A percentile compares a stretch with the other conserved stretches of the same genome.
These are phyloP conservation scores for Sistotremastrum niveocremeum DNA, from an alignment of 768 basidiomycete species.

Conservation along the genomic window DNA sequence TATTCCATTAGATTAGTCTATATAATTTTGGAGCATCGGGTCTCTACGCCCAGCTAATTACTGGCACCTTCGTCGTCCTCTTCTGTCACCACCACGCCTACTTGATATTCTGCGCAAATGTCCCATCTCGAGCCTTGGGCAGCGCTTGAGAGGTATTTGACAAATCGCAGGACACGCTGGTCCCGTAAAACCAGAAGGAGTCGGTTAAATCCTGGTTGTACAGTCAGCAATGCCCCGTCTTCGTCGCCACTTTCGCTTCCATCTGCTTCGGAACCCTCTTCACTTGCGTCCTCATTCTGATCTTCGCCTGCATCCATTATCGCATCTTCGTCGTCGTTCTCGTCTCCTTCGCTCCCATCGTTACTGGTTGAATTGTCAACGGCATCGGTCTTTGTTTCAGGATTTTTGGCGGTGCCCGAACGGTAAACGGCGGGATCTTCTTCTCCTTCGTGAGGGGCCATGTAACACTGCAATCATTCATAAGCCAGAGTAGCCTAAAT, in stretches of 20 bases:
- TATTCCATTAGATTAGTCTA: too few relatives aligned
- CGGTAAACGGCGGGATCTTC: slow-evolving; percentile 94
- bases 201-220: slow-evolving; percentile 82
- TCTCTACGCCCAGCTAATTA: too few relatives aligned
- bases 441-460: slow-evolving; percentile 88
- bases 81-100: slow-evolving; percentile 63
- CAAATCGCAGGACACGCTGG: slow-evolving; percentile 86
- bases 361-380: slow-evolving; percentile 4
- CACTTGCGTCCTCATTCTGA: background rate
- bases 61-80: slow-evolving; percentile 27
- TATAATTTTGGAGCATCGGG: too few relatives aligned
- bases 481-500: slow-evolving; percentile 3
- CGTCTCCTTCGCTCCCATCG: slow-evolving; percentile 8
- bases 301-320: slow-evolving; percentile 7
- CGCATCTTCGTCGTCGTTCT: slow-evolving; percentile 10
- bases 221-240: slow-evolving; percentile 68
- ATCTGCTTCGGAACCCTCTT: slow-evolving; percentile 23
- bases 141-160: slow-evolving; percentile 85
- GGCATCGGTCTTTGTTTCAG: too few relatives aligned
- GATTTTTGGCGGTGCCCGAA: slow-evolving; percentile 31
- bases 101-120: slow-evolving; percentile 81
- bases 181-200: slow-evolving; percentile 83
- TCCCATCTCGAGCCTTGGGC: slow-evolving; percentile 92
- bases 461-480: slow-evolving; percentile 54
- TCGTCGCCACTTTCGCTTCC: slow-evolving; percentile 51